Percentiles rank a stretch among this genome's conserved stretches.
These are phyloP conservation scores for Saccharomyces paradoxus DNA, from an alignment of 805 yeast genomes.

Conservation along the genomic window DNA sequence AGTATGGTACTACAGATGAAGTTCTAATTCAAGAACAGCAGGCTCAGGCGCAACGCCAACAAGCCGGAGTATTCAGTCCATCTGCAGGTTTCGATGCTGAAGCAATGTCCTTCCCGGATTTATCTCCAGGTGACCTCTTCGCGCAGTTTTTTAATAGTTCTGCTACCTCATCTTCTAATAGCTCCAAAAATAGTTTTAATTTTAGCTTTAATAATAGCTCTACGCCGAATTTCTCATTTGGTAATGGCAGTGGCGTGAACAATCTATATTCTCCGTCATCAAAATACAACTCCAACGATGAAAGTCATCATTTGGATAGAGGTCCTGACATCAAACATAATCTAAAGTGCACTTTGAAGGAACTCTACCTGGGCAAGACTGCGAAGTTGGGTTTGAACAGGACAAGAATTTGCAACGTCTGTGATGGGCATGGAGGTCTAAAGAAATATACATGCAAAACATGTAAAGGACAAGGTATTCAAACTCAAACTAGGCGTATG, in stretches of 20 bases:
- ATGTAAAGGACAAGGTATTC: slow-evolving; percentile 39
- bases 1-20: slow-evolving; percentile 34
- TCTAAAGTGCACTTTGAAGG: slow-evolving; percentile 44
- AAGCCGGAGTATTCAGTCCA: slow-evolving; percentile 1
- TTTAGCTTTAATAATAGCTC: slow-evolving; percentile 2
- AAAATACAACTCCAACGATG: neutral
- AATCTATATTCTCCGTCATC: neutral
- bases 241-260: neutral
- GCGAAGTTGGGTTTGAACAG: slow-evolving; percentile 48
- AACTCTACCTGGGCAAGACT: slow-evolving; percentile 50
- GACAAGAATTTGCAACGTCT: slow-evolving; percentile 39
- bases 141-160: slow-evolving; percentile 23
- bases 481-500: slow-evolving; percentile 33
- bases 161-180: neutral
- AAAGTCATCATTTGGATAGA: neutral
- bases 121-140: slow-evolving; percentile 26
- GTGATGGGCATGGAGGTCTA: slow-evolving; percentile 47
- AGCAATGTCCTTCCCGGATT: slow-evolving; percentile 1
- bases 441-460: slow-evolving; percentile 26
- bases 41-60: slow-evolving; percentile 2
- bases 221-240: neutral
- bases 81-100: neutral
- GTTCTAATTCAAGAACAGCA: slow-evolving; percentile 8
- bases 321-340: slow-evolving; percentile 54
- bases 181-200: neutral